Evolutionary conservation across 306 rosid species (phyloP), one percentile per base, ranked within the genome.

Genomic region (Malus orientalis): DNA sequence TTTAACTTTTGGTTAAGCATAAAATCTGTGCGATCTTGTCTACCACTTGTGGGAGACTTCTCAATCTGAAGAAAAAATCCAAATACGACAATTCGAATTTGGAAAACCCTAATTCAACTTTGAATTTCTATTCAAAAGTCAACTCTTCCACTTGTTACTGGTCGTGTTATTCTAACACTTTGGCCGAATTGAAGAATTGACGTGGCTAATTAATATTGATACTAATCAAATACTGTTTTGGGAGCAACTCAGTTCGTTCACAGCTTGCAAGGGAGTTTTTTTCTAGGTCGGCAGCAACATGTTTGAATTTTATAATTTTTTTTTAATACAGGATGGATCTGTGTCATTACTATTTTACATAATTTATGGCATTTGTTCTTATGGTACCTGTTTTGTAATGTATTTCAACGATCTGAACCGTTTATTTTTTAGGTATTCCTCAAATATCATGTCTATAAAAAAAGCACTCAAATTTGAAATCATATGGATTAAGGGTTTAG

Each of bases 251-350:
- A 22, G 7, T 47, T 4, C 53, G 6, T 14, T 49, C 55, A 16
- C 18, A 51, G 16, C 55, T 51, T 51, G 55, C 55, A 51, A 51
- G 40, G 40, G 55, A 16, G 20, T 1, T 6, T 15, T 69, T 70
- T 53, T 15, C 40, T 16, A 14, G 61, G 79, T 66, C 73, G 73
- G 73, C 79, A 63, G 20, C 55, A 51, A n/a, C 53, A 32, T 51
- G 20, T 30, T 36, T 76, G 42, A 66, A 45, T 9, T 74, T 61
- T 20, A 11, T 73, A 30, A 16, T 15, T 53, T 14, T 5, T 5
- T 51, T 51, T 15, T 51, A 6, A 38, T 36, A 38, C 42, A 0
- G 0, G 9, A 38, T 0, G 42, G 9, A 1, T 7, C 2, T 7
- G 9, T 38, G 42, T 6, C 42, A 38, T 7, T 38, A 7, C 42